Conservation (phyloP, 768 basidiomycete species). For the Auriculariales sp. region DNA sequence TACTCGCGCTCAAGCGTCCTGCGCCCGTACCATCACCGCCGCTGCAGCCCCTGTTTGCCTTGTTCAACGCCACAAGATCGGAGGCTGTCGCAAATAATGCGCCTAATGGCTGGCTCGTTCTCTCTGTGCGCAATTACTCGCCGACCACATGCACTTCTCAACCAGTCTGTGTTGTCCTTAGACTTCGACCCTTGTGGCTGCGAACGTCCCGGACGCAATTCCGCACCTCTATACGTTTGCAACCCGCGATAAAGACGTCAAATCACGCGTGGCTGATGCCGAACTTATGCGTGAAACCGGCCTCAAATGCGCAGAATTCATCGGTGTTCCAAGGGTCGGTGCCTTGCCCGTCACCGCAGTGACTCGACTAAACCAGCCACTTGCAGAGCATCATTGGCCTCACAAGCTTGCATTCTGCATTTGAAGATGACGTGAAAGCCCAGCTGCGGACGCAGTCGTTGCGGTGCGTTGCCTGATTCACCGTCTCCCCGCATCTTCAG, state of each 20-base stretch:
- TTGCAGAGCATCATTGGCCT: constrained; percentile 69
- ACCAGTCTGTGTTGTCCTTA: constrained; percentile 18
- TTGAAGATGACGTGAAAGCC: constrained; percentile 70
- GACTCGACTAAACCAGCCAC: no score
- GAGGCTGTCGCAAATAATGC: constrained; percentile 52
- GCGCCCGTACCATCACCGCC: constrained; percentile 44
- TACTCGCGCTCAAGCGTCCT: constrained; percentile 54
- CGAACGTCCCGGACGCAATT: constrained; percentile 65
- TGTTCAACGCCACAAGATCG: constrained; percentile 46
- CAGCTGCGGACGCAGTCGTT: constrained; percentile 50
- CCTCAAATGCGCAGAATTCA: constrained; percentile 79
- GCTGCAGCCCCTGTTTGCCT: constrained; percentile 30
- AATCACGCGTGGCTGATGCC: constrained; percentile 53
- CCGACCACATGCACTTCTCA: constrained; percentile 10
- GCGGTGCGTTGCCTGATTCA: constrained; percentile 36
- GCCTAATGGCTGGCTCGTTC: constrained; percentile 69
- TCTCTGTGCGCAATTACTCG: constrained; percentile 37
- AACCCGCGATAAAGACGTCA: constrained; percentile 30
- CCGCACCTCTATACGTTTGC: constrained; percentile 73
- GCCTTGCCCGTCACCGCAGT: neutral
- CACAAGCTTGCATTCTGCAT: constrained; percentile 54
- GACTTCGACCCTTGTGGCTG: constrained; percentile 74
- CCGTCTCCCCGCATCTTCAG: neutral
- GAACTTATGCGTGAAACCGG: constrained; percentile 83
- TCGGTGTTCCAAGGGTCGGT: constrained; percentile 72